phyloP scores from a whole-genome alignment of 441 rosid species.

The Populus hybrid region DNA sequence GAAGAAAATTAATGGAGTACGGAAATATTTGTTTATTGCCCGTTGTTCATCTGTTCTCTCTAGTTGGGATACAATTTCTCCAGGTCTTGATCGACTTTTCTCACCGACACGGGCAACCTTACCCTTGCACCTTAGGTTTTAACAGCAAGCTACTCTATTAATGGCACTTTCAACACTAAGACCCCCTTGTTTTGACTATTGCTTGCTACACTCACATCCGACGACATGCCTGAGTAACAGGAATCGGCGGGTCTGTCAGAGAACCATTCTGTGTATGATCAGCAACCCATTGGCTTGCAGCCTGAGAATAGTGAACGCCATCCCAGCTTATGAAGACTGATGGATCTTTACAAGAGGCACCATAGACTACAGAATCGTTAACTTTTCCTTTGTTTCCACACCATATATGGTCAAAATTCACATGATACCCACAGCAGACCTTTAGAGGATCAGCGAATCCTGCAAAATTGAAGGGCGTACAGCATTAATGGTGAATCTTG shows the following conservation, averaged over 20 bases:
- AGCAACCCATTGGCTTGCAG: conserved; percentile 72
- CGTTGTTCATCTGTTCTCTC: background rate
- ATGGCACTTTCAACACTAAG: background rate
- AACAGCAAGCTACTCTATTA: background rate
- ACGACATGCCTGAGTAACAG: conserved; percentile 64
- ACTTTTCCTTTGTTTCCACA: conserved; percentile 65
- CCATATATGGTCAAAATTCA: conserved; percentile 72
- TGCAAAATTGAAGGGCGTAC: conserved; percentile 2
- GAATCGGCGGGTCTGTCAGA: conserved; percentile 63
- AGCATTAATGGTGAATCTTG: conserved; percentile 29
- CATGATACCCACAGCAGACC: conserved; percentile 85
- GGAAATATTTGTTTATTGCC: background rate
- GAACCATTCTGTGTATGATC: conserved; percentile 59
- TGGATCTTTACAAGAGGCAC: conserved; percentile 61
- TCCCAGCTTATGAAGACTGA: conserved; percentile 71
- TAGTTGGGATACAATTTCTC: background rate
- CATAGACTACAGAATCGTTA: conserved; percentile 52
- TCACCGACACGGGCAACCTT: background rate
- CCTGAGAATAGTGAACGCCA: conserved; percentile 83
- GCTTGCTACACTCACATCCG: conserved; percentile 21
- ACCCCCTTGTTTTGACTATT: background rate
- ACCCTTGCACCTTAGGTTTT: background rate
- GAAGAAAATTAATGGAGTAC: no score
- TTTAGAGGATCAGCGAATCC: conserved; percentile 72
- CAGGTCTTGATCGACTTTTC: background rate